phyloP scores from a whole-genome alignment of 2,329 filamentous ascomycete genomes.

The Fusarium sp. region DNA sequence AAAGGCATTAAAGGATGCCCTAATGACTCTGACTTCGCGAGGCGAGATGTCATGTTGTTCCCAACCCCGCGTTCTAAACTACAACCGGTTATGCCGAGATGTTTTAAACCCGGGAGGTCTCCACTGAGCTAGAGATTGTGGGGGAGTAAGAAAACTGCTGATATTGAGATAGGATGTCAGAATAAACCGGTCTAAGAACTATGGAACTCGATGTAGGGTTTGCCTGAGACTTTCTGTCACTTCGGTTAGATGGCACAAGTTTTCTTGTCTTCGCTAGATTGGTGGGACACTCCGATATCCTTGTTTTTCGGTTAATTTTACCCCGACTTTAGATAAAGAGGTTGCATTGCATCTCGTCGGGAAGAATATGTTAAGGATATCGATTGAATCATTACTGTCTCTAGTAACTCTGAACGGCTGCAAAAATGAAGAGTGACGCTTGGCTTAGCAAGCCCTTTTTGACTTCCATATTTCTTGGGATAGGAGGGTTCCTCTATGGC shows the following conservation, averaged over 20 bases:
- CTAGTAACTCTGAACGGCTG: rapidly evolving
- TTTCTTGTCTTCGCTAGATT: neutral
- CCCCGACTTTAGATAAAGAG: slow-evolving; percentile 19
- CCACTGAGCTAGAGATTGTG: neutral
- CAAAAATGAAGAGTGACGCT: slow-evolving; percentile 40
- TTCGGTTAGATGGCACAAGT: neutral
- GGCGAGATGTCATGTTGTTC: neutral
- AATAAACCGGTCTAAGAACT: rapidly evolving
- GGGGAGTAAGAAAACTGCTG: neutral
- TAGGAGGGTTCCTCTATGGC: slow-evolving; percentile 54
- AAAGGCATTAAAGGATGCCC: neutral
- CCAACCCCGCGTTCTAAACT: slow-evolving; percentile 34
- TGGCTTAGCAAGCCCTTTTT: slow-evolving; percentile 52
- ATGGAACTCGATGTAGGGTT: rapidly evolving
- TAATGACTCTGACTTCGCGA: slow-evolving; percentile 17
- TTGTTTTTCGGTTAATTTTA: slow-evolving; percentile 27
- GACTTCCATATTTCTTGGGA: slow-evolving; percentile 50
- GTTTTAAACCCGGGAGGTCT: slow-evolving; percentile 11
- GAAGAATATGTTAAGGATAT: neutral
- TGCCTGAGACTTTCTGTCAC: neutral
- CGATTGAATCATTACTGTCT: rapidly evolving
- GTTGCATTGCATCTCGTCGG: neutral
- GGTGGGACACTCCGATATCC: neutral
- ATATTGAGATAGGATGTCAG: neutral
- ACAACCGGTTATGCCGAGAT: slow-evolving; percentile 5